These are phyloP conservation scores for Naganishia albida DNA, from an alignment of 1,284 basidiomycete species.

Conservation along the genomic window DNA sequence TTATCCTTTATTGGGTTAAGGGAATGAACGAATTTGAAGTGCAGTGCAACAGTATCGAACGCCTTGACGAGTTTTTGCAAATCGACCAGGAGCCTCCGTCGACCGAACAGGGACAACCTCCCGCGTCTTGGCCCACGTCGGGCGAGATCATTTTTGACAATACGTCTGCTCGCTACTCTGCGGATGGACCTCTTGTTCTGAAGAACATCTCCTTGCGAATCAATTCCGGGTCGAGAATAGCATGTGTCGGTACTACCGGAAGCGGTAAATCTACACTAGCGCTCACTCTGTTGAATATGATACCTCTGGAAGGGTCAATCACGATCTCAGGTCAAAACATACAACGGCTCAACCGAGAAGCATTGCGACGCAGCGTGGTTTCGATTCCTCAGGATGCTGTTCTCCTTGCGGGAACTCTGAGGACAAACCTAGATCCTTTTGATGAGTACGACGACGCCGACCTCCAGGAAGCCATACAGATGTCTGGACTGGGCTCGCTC, in stretches of 20 bases:
- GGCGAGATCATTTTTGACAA: constrained; percentile 66
- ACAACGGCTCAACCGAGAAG: constrained; percentile 64
- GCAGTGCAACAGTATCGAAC: constrained; percentile 61
- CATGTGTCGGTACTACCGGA: constrained; percentile 67
- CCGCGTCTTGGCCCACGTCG: constrained; percentile 75
- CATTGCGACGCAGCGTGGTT: constrained; percentile 58
- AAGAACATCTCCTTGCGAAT: constrained; percentile 62
- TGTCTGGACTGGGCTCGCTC: constrained; percentile 52
- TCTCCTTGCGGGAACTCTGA: constrained; percentile 62
- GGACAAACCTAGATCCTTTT: constrained; percentile 76
- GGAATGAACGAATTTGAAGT: constrained; percentile 55
- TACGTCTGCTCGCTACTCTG: constrained; percentile 51
- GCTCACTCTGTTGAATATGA: constrained; percentile 45
- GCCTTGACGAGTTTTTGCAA: constrained; percentile 68
- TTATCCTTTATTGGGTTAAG: constrained; percentile 48
- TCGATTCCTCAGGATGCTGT: constrained; percentile 66
- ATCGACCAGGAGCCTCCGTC: constrained; percentile 70
- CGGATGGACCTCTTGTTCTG: constrained; percentile 58
- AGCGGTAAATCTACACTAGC: constrained; percentile 66
- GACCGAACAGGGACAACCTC: constrained; percentile 60
- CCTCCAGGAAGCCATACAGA: constrained; percentile 55
- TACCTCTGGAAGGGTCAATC: constrained; percentile 56
- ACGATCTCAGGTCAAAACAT: constrained; percentile 54
- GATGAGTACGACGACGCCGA: constrained; percentile 67
- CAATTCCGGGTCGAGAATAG: constrained; percentile 64